Evolutionary conservation across 163 green algal genomes (phyloP), one percentile per base, ranked within the genome.

Genomic region (Scenedesmus sp.): DNA sequence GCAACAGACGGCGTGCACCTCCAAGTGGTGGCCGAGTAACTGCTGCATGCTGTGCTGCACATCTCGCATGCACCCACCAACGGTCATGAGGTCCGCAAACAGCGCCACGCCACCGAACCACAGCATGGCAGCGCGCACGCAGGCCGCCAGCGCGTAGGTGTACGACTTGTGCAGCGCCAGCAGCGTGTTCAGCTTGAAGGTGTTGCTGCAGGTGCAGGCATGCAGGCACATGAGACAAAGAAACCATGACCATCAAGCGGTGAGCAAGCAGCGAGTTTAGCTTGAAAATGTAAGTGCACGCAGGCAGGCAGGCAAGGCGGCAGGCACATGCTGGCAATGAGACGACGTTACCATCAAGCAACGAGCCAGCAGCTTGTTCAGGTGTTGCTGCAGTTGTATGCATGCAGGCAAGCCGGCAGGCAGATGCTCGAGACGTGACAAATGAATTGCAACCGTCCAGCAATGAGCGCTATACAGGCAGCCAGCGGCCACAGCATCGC

Each of bases 111-210:
- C 76, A 34, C 59, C 77, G 88, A 88, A 87, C 56, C 57, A 81
- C 5, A 82, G 34, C 77, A 92, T 70, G 34, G 79, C 54, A 16
- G 12, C 79, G 26, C 34, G 81, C 82, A 90, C 59, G 67, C 20
- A 54, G 23, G 87, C 82, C 15, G n/a, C 46, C 66, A 94, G 87
- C 23, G 82, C 52, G 13, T 18, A 64, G 7, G 91, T 92, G 82
- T 60, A 85, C 20, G 87, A 84, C 12, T 7, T 10, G 82, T 94
- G 87, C 26, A 52, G 5, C 52, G 81, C 60, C 56, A 94, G 60
- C 52, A 89, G 54, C 60, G 26, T 54, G 70, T 93, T 93, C 34
- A 93, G 91, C 23, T 57, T 6, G 62, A 93, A 92, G 13, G 86
- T 91, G 81, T 82, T 83, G 26, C 88, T 92, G 87, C 34, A 46